phyloP scores from a whole-genome alignment of 129 eudicot genomes.

The Centaurea solstitialis region DNA sequence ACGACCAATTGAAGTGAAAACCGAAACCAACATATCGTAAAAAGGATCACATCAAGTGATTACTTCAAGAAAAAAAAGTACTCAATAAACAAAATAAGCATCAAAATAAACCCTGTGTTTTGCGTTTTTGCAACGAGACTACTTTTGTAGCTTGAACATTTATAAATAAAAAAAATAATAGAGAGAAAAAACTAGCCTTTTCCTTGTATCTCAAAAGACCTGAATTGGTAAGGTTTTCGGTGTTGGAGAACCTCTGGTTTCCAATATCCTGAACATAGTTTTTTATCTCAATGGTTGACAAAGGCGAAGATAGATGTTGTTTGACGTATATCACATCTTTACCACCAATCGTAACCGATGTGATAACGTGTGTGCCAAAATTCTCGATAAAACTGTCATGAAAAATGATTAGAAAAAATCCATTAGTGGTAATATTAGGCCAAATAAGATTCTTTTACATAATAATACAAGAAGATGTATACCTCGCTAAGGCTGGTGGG shows the following conservation, averaged over 20 bases:
- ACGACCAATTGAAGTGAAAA: background rate
- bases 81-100: background rate
- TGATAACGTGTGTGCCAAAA: conserved; percentile 90
- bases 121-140: background rate
- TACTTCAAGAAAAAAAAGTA: background rate
- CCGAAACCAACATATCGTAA: background rate
- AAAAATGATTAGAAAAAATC: background rate
- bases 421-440: conserved; percentile 7
- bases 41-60: background rate
- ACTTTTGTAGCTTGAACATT: background rate
- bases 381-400: conserved; percentile 78
- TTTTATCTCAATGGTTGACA: conserved; percentile 70
- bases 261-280: conserved; percentile 86
- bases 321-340: conserved; percentile 87
- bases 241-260: conserved; percentile 63
- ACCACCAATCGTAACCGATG: conserved; percentile 90
- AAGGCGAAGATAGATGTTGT: conserved; percentile 75
- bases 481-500: conserved; percentile 92
- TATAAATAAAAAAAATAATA: background rate
- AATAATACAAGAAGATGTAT: conserved; percentile 1
- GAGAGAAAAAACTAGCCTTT: conserved; percentile 52
- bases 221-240: conserved; percentile 59
- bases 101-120: background rate
- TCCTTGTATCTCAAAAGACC: conserved; percentile 78
- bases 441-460: background rate